Evolutionary conservation across 106 monocot genomes (phyloP), one percentile per base, ranked within the genome.

Genomic region (Hemerocallis citrina): DNA sequence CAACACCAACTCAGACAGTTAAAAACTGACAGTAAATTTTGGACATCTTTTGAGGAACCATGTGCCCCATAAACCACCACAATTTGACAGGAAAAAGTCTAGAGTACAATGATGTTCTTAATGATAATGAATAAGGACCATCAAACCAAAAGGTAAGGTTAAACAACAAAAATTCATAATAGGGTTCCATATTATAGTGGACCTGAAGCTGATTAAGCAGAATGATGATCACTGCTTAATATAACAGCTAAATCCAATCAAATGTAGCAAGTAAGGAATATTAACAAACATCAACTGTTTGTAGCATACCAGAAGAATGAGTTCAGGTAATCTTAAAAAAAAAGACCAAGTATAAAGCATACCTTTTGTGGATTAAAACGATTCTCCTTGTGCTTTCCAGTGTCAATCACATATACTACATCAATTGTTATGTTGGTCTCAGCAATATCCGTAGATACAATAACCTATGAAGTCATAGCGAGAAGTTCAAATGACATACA

Each of bases 391-490:
- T 98, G 96, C 77, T 81, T 98, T 66, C 96, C 96, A 66, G 77
- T 67, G 67, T 98, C 96, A 72, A 98, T 64, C 16, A 98, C 96
- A 81, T 98, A 98, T 48, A 79, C 57, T 9, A 98, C 82, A 78
- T 92, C 84, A 77, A 98, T 98, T 61, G 96, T 98, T 63, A 98
- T 91, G 68, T 88, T 88, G 16, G 91, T 98, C 65, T 98, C 96
- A 32, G 91, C 96, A 74, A 91, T 88, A 73, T 98, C 91, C 47
- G 96, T 92, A 44, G 91, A 79, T 38, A 88, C 59, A 73, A 91
- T 98, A 46, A 98, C 85, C 96, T 98, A 70, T 46, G 76, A 62
- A 3, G 69, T 2, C 17, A 37, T 23, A 62, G 27, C 49, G 12
- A 52, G 13, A 28, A 4, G 25, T 27, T 3, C 4, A 28, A 29